Conservation (phyloP, 192 early-diverging fungal genomes). For the Rhizophagus clarus region DNA sequence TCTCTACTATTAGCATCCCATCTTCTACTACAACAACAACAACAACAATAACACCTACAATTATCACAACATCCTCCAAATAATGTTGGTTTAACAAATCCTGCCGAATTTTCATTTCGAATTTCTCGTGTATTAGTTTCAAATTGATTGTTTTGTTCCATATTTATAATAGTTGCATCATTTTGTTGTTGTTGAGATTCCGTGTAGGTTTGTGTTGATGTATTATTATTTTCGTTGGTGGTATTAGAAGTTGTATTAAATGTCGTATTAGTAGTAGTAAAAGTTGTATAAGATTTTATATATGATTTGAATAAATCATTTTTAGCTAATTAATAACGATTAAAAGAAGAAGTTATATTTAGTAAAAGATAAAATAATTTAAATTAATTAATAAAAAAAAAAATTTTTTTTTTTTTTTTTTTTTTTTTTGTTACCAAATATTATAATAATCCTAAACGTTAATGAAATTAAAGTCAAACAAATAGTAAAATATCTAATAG, state of each 20-base stretch:
- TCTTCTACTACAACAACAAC: neutral
- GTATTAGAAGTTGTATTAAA: neutral
- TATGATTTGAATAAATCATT: too few relatives aligned
- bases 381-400: too few relatives aligned
- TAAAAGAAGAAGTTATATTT: too few relatives aligned
- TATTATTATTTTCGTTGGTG: neutral
- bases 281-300: too few relatives aligned
- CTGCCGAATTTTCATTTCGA: neutral
- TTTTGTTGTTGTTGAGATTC: neutral
- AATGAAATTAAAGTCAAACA: neutral
- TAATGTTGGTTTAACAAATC: neutral
- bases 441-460: neutral
- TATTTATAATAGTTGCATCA: neutral
- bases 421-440: neutral
- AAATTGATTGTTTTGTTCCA: neutral
- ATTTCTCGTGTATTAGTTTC: neutral
- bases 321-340: too few relatives aligned
- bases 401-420: neutral
- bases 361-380: too few relatives aligned
- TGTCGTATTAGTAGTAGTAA: too few relatives aligned
- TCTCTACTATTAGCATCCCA: neutral
- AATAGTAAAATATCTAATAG: neutral
- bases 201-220: neutral
- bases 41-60: neutral
- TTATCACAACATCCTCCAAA: neutral